Evolutionary conservation across 2,329 filamentous ascomycete species (phyloP), one percentile per base, ranked within the genome.

Genomic region (Blastomyces emzantsi): DNA sequence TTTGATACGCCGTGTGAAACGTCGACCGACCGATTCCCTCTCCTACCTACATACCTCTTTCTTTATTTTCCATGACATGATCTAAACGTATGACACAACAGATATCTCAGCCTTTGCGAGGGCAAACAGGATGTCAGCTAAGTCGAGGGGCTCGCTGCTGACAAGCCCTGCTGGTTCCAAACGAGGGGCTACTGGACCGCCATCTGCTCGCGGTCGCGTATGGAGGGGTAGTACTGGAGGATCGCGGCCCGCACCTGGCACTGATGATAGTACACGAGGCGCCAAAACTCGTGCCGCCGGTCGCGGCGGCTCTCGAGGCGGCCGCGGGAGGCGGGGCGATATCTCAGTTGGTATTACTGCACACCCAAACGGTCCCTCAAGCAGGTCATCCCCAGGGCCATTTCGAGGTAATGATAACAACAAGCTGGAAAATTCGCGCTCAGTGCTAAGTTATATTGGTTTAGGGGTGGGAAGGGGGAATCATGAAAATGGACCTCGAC

Each of bases 131-230:
- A 62, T 62, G 51, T 62, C 52, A 41, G 61, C 39, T 28, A 30
- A 43, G 52, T 25, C 36, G 52, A 49, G 39, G 39, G 61, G 30
- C 28, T 58, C 43, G 15, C 11, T 28, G 30, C 47, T 61, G 45
- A 22, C 45, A 28, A 60, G 52, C 11, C n/a, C 57, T 54, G 25
- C 57, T 39, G 61, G 60, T 22, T 11, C 61, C 17, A 65, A 52
- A 61, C 65, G 65, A 25, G 65, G 65, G 9, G 22, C 60, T 39
- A 33, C 52, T 28, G 55, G 61, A 15, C 62, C 58, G n/a, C 60
- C 52, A 28, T 62, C 52, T 17, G 36, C 22, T 33, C 63, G 65
- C 15, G 63, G 63, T 28, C 57, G 63, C 17, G 39, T 49, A 25
- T 54, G 33, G 61, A 56, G 61, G 39, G 61, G 61, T 3, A 51